These are phyloP conservation scores for Mycena kentingensis DNA, from an alignment of 768 basidiomycete genomes.

Conservation along the genomic window DNA sequence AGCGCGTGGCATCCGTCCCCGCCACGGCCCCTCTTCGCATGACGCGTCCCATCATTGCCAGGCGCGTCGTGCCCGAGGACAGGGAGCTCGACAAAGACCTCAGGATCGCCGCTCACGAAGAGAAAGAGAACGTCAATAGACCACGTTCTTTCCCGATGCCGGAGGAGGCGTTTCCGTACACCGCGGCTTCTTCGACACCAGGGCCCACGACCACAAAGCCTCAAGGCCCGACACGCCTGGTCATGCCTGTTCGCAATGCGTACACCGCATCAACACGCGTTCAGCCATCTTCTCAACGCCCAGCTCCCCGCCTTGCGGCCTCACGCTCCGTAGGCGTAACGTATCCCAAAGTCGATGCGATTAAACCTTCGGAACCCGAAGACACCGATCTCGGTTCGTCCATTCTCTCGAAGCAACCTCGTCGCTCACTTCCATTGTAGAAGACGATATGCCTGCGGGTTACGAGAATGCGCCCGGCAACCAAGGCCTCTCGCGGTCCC, in stretches of 20 bases:
- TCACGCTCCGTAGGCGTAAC: conserved; percentile 28
- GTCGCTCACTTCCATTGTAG: conserved; percentile 4
- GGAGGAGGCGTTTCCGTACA: conserved; percentile 39
- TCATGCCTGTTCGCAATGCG: conserved; percentile 15
- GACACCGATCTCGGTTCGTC: conserved; percentile 44
- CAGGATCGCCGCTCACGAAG: conserved; percentile 36
- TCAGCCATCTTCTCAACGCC: conserved; percentile 16
- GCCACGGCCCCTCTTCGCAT: conserved; percentile 33
- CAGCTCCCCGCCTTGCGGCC: conserved; percentile 20
- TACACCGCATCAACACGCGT: conserved; percentile 12
- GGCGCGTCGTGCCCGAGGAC: conserved; percentile 48
- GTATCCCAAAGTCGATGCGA: conserved; percentile 35
- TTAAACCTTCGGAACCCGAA: conserved; percentile 23
- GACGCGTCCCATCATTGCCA: conserved; percentile 32
- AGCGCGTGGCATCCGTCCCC: conserved; percentile 68
- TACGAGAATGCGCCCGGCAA: conserved; percentile 28
- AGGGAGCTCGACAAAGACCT: conserved; percentile 29
- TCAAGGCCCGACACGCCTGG: conserved; percentile 18
- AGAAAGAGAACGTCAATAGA: conserved; percentile 47
- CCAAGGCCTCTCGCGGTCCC: conserved; percentile 30
- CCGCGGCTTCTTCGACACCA: conserved; percentile 14
- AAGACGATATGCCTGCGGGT: conserved; percentile 23
- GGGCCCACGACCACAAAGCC: conserved; percentile 16
- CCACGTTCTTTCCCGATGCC: conserved; percentile 24
- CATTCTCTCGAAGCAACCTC: not conserved